Conservation (phyloP, 345 rosid genomes). For the Ceriops zippeliana region DNA sequence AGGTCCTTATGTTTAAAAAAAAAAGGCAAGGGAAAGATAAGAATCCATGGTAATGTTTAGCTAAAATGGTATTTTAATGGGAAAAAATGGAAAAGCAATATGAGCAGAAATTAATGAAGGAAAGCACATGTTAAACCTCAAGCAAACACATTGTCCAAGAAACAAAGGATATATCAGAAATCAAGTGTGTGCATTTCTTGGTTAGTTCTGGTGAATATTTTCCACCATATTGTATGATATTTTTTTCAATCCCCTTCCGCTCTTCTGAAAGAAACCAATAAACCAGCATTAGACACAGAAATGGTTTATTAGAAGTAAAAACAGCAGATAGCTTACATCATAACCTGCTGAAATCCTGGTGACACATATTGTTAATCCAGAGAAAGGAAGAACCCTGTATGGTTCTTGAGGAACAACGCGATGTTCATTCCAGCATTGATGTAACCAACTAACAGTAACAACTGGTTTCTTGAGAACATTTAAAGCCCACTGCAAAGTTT, state of each 20-base stretch:
- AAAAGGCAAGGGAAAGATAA: too few relatives aligned
- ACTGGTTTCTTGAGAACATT: constrained; percentile 73
- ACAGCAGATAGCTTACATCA: constrained; percentile 12
- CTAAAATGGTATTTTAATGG: too few relatives aligned
- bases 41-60: too few relatives aligned
- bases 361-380: constrained; percentile 76
- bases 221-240: constrained; percentile 68
- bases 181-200: constrained; percentile 84
- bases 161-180: constrained; percentile 81
- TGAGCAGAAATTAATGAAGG: too few relatives aligned
- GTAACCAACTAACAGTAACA: constrained; percentile 73
- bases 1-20: too few relatives aligned
- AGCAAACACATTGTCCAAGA: not conserved
- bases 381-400: constrained; percentile 85
- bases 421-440: constrained; percentile 88
- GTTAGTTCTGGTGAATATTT: constrained; percentile 78
- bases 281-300: constrained; percentile 25
- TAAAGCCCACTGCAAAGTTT: constrained; percentile 80
- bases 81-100: too few relatives aligned
- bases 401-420: constrained; percentile 89
- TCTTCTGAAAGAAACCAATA: constrained; percentile 46
- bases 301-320: constrained; percentile 16
- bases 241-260: constrained; percentile 72
- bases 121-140: not conserved
- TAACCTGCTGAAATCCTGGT: constrained; percentile 77